Base-by-base conservation (phyloP, 352 stramenopile species). In the Plasmopara halstedii region DNA sequence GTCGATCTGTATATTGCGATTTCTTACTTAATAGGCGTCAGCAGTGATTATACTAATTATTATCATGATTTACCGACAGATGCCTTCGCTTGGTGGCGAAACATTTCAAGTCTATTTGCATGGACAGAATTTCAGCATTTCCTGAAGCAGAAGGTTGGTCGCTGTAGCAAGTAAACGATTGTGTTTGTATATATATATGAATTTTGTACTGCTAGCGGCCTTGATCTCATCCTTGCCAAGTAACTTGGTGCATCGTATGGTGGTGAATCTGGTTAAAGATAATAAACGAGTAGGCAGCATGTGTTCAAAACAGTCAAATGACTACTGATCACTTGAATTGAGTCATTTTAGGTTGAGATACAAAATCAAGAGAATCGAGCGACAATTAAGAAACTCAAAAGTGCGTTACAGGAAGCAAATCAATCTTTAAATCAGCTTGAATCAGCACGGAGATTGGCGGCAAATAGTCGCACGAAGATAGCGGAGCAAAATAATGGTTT, bases 51-150 rank as follows among this genome's bases (percentile, higher is more conserved):
- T 42, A 18, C 3, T 14, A 29, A 40, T 2, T 40, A n/a, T n/a
- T n/a, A n/a, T n/a, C n/a, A n/a, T n/a, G n/a, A n/a, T 34, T 2
- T 44, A 8, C n/a, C 14, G 38, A 2, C 26, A 88, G 76, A 45
- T 88, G 76, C 34, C 59, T 88, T 15, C 60, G 56, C 0, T 65
- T 80, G 20, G 54, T 86, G 37, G 81, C 72, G 13, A 82, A 70
- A 36, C 78, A 88, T 48, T 88, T 88, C 44, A 64, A 83, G 27
- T 72, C 60, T 25, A 47, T 83, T 19, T 88, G 62, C 36, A 76
- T 86, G 56, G 72, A 88, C 39, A 80, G 71, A 21, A 67, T 86
- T 13, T 53, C 64, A 14, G 52, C 59, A 0, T 72, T 75, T 11
- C 72, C 77, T 3, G 67, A 86, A 25, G 59, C 74, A 14, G 66